Conservation (phyloP, 495 filamentous ascomycete species). For the Cladorrhinum samala region DNA sequence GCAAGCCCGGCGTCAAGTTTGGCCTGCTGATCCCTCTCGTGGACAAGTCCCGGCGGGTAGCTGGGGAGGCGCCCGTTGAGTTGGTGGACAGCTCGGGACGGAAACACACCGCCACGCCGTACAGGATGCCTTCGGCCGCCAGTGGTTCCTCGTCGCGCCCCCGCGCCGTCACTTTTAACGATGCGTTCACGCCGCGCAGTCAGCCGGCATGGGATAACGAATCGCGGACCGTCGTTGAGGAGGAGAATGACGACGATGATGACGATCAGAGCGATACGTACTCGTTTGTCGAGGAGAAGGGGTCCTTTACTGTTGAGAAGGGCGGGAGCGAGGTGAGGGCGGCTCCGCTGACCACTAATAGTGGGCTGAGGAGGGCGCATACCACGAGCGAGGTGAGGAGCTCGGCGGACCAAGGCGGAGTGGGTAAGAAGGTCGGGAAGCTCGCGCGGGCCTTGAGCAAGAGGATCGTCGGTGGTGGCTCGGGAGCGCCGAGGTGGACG, state of each 20-base stretch:
- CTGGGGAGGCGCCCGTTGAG: too few relatives aligned
- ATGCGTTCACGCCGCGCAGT: neutral
- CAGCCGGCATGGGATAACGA: neutral
- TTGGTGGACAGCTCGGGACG: neutral
- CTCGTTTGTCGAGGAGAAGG: too few relatives aligned
- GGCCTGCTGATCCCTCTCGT: neutral
- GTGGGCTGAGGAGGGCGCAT: too few relatives aligned
- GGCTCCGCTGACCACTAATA: neutral
- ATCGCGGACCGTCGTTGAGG: neutral
- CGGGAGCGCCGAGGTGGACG: neutral
- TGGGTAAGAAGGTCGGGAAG: neutral
- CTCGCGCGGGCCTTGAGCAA: neutral
- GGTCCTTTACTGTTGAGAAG: neutral
- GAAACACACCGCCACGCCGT: neutral
- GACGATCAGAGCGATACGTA: too few relatives aligned
- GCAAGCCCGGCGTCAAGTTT: neutral
- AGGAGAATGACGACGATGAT: neutral
- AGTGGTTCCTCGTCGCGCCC: too few relatives aligned
- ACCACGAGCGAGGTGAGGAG: too few relatives aligned
- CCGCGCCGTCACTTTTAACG: neutral
- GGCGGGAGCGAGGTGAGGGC: neutral
- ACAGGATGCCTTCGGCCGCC: neutral
- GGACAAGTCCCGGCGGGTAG: too few relatives aligned
- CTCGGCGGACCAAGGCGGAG: neutral
- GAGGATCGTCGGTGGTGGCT: too few relatives aligned